Percentiles rank a stretch among this genome's conserved stretches.
Evolutionary conservation across 495 filamentous ascomycete genomes (phyloP).

Genomic region (Penicillium paradoxum): DNA sequence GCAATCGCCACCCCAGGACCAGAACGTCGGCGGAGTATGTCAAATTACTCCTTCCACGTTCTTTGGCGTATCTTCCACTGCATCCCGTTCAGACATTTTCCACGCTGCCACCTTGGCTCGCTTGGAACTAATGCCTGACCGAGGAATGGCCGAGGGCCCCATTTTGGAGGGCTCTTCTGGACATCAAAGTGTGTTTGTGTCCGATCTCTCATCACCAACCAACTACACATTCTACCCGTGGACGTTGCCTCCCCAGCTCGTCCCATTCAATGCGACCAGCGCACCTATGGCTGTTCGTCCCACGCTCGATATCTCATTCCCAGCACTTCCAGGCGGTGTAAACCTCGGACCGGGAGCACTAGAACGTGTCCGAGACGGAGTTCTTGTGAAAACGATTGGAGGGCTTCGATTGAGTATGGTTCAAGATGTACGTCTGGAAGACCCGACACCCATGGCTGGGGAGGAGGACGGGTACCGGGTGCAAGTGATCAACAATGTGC

Average conservation of each 20-base stretch:
- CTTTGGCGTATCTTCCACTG: conserved; percentile 71
- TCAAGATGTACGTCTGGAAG: conserved; percentile 50
- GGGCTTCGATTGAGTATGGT: conserved; percentile 77
- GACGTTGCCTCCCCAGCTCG: conserved; percentile 71
- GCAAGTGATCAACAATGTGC: conserved; percentile 71
- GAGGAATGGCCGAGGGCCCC: conserved; percentile 47
- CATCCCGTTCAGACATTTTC: conserved; percentile 80
- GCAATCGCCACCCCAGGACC: conserved; percentile 7
- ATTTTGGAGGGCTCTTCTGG: conserved; percentile 46
- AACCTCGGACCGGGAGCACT: conserved; percentile 47
- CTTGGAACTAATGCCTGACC: conserved; percentile 66
- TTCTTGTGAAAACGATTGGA: conserved; percentile 71
- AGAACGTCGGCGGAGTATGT: conserved; percentile 38
- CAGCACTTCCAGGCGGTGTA: conserved; percentile 54
- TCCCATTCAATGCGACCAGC: conserved; percentile 71
- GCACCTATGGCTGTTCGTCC: conserved; percentile 55
- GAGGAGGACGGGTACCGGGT: conserved; percentile 55
- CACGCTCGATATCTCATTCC: conserved; percentile 78
- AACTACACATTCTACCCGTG: conserved; percentile 90
- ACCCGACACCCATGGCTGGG: conserved; percentile 25
- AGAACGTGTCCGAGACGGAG: conserved; percentile 64
- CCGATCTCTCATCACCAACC: conserved; percentile 56
- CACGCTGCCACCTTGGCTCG: conserved; percentile 84
- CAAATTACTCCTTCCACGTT: conserved; percentile 55
- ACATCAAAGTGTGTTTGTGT: conserved; percentile 51